Evolutionary conservation across 805 yeast species (phyloP), one percentile per base, ranked within the genome.

Genomic region (Candida loeiensis): DNA sequence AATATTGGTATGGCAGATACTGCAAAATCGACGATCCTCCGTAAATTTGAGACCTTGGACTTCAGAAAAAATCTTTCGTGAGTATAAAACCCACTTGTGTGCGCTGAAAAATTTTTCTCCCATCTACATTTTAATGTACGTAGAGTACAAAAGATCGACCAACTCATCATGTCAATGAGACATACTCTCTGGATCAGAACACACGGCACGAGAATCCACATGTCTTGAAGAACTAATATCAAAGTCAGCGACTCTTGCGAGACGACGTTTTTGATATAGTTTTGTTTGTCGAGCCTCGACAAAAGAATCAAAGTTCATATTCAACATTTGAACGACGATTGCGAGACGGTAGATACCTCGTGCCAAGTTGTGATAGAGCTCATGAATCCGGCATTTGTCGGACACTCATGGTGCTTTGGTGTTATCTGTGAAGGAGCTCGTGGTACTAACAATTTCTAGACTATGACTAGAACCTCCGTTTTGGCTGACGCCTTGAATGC

Each of bases 401-500:
- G 69, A 64, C 68, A 64, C 69, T 64, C 71, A 63, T 63, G 65
- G 46, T 63, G 61, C 63, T 46, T 47, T 48, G 39, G 25, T 39
- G 43, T 34, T 39, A 47, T 36, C 38, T 39, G 25, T 31, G 17
- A 35, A 20, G 31, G 34, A 30, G 38, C 41, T 21, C 16, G 22
- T 28, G 19, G 27, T 40, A 43, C 45, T 40, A 40, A 40, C 43
- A 13, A 16, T 16, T 17, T 24, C 4, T 32, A 25, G 35, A 78
- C 66, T 69, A 89, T 90, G 97, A 87, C 96, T 73, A 90, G 97
- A 80, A 80, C 96, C 58, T 90, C 97, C 63, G 97, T 86, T 74
- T 85, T 90, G 73, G 96, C 96, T 69, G 97, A 90, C 79, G 97
- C 97, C 69, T 84, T 90, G 64, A 90, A 90, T 77, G 83, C 96